Conservation (phyloP, 345 rosid genomes). For the Brassica incana region DNA sequence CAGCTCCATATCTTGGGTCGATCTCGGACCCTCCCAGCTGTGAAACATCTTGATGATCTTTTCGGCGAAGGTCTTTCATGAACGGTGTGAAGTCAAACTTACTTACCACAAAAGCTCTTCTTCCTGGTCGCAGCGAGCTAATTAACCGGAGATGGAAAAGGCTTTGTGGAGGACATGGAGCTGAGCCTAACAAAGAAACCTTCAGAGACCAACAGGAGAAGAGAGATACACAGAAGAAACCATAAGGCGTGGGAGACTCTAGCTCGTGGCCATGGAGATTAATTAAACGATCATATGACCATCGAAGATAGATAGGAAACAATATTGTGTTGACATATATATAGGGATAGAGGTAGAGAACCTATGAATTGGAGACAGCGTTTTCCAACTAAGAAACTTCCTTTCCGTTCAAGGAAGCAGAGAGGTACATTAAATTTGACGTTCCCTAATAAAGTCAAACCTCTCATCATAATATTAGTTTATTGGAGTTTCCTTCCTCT, state of each 20-base stretch:
- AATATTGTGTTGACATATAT: not conserved
- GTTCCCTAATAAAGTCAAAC: slow-evolving; percentile 50
- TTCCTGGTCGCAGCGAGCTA: slow-evolving; percentile 40
- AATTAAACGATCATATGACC: slow-evolving; percentile 26
- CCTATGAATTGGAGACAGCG: slow-evolving; percentile 34
- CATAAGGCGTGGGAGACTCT: slow-evolving; percentile 21
- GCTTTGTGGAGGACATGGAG: not conserved
- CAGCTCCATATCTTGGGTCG: slow-evolving; percentile 57
- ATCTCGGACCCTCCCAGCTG: slow-evolving; percentile 39
- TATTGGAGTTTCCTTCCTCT: not conserved
- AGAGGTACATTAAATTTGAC: slow-evolving; percentile 43
- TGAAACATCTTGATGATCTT: not conserved
- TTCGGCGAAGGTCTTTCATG: slow-evolving; percentile 21
- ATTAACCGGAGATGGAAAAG: slow-evolving; percentile 24
- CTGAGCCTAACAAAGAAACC: not conserved
- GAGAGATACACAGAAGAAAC: slow-evolving; percentile 22
- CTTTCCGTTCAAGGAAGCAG: slow-evolving; percentile 70
- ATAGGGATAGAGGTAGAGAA: slow-evolving; percentile 23
- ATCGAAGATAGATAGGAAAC: not conserved
- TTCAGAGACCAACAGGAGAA: slow-evolving; percentile 23
- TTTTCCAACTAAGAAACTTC: slow-evolving; percentile 48
- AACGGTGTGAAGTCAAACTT: slow-evolving; percentile 65
- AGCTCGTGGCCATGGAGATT: slow-evolving; percentile 25
- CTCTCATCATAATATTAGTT: slow-evolving; percentile 19
- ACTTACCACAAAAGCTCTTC: slow-evolving; percentile 41